Evolutionary conservation across 768 basidiomycete genomes (phyloP).

Genomic region (Lepiota brunneoincarnata): DNA sequence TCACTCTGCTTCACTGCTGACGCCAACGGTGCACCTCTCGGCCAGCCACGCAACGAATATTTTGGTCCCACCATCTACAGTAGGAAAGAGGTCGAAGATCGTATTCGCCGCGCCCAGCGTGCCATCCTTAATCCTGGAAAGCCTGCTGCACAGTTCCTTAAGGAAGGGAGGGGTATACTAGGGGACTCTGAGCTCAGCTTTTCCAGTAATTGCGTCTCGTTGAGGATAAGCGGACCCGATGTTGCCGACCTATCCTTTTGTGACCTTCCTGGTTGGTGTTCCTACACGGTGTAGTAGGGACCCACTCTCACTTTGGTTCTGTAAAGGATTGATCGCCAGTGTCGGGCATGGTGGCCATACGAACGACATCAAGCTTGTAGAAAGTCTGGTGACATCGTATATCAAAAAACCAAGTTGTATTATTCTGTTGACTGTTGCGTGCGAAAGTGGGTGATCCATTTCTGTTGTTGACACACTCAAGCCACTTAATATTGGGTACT

Average conservation of each 20-base stretch:
- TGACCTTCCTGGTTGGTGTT: conserved; percentile 50
- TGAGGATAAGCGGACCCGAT: conserved; percentile 57
- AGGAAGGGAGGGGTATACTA: conserved; percentile 23
- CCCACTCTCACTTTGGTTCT: background rate
- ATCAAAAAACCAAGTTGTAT: conserved; percentile 63
- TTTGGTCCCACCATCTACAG: conserved; percentile 51
- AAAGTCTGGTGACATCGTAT: conserved; percentile 53
- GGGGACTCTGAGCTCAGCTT: conserved; percentile 33
- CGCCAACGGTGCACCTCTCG: conserved; percentile 31
- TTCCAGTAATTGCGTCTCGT: conserved; percentile 53
- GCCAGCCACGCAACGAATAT: conserved; percentile 32
- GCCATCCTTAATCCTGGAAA: conserved; percentile 62
- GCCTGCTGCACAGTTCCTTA: conserved; percentile 33
- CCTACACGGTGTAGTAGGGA: background rate
- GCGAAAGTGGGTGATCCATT: conserved; percentile 49
- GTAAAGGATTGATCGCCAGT: conserved; percentile 55
- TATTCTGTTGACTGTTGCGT: conserved; percentile 57
- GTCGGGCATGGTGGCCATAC: conserved; percentile 45
- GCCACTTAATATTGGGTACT: background rate
- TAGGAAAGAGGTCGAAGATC: conserved; percentile 57
- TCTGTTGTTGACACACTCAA: background rate
- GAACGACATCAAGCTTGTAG: conserved; percentile 60
- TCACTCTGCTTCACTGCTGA: conserved; percentile 46
- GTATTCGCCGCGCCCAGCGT: conserved; percentile 62
- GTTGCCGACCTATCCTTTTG: conserved; percentile 65